Evolutionary conservation across 768 basidiomycete genomes (phyloP).

Genomic region (Mycena vulgaris): DNA sequence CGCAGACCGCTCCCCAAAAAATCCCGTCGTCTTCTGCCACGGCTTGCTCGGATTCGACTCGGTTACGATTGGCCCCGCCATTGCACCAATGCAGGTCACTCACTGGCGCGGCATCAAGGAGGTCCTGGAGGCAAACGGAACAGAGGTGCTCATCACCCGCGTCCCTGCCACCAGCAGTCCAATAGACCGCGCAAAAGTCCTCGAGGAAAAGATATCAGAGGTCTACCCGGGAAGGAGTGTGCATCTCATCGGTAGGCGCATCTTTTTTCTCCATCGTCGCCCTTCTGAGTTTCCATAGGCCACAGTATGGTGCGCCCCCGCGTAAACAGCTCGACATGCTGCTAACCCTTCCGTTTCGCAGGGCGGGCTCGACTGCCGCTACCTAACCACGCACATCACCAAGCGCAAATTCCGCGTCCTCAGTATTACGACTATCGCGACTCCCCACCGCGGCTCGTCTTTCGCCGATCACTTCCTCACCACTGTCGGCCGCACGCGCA

Average conservation of each 20-base stretch:
- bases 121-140: slow-evolving; percentile 89
- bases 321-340: slow-evolving; percentile 4
- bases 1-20: slow-evolving; percentile 81
- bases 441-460: slow-evolving; percentile 93
- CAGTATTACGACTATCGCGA: slow-evolving; percentile 94
- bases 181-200: slow-evolving; percentile 89
- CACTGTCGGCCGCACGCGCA: slow-evolving; percentile 74
- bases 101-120: slow-evolving; percentile 99
- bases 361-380: slow-evolving; percentile 96
- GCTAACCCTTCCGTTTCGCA: slow-evolving; percentile 28
- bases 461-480: slow-evolving; percentile 94
- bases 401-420: slow-evolving; percentile 84
- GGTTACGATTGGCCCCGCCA: slow-evolving; percentile 82
- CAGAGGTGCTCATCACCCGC: slow-evolving; percentile 92
- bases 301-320: slow-evolving; percentile 76
- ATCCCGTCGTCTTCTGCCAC: slow-evolving; percentile 96
- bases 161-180: slow-evolving; percentile 95
- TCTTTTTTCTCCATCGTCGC: slow-evolving; percentile 24
- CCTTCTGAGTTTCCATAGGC: slow-evolving; percentile 55
- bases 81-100: slow-evolving; percentile 86
- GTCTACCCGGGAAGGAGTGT: slow-evolving; percentile 87
- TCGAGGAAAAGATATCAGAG: slow-evolving; percentile 86
- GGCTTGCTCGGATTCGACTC: slow-evolving; percentile 93
- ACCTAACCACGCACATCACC: slow-evolving; percentile 86
- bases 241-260: slow-evolving; percentile 82